Evolutionary conservation across 177 flowering plant species (phyloP).

Genomic region (Vitis hybrid): DNA sequence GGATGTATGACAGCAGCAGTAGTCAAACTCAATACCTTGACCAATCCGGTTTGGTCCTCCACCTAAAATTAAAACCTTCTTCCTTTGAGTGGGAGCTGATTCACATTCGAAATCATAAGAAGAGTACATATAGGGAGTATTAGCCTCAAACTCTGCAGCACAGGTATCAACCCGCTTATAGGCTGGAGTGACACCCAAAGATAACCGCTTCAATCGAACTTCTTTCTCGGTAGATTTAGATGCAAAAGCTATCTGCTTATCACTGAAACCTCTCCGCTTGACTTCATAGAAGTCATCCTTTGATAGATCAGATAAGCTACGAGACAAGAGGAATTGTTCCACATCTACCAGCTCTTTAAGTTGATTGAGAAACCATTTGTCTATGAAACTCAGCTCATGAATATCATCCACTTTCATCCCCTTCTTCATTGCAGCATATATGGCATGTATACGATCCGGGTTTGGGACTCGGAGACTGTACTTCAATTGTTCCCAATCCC

Average conservation of each 20-base stretch:
- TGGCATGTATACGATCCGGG: constrained; percentile 89
- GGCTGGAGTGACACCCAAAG: constrained; percentile 72
- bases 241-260: constrained; percentile 91
- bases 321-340: constrained; percentile 61
- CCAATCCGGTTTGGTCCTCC: constrained; percentile 99
- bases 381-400: constrained; percentile 68
- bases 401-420: constrained; percentile 94
- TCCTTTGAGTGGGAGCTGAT: constrained; percentile 75
- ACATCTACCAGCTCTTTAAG: constrained; percentile 85
- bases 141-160: constrained; percentile 97
- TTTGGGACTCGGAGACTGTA: constrained; percentile 85
- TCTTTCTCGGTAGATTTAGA: constrained; percentile 73
- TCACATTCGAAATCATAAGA: constrained; percentile 95
- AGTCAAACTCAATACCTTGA: constrained; percentile 98
- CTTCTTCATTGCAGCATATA: constrained; percentile 92
- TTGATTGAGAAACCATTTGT: constrained; percentile 93
- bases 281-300: constrained; percentile 79
- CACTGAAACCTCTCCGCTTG: constrained; percentile 92
- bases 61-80: constrained; percentile 93
- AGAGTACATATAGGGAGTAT: constrained; percentile 97
- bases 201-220: constrained; percentile 66
- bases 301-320: constrained; percentile 50
- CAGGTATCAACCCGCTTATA: constrained; percentile 97
- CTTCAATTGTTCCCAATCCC: constrained; percentile 91
- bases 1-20: constrained; percentile 97